Evolutionary conservation across 2,329 filamentous ascomycete species (phyloP), one percentile per base, ranked within the genome.

Genomic region (Coniochaeta sp.): DNA sequence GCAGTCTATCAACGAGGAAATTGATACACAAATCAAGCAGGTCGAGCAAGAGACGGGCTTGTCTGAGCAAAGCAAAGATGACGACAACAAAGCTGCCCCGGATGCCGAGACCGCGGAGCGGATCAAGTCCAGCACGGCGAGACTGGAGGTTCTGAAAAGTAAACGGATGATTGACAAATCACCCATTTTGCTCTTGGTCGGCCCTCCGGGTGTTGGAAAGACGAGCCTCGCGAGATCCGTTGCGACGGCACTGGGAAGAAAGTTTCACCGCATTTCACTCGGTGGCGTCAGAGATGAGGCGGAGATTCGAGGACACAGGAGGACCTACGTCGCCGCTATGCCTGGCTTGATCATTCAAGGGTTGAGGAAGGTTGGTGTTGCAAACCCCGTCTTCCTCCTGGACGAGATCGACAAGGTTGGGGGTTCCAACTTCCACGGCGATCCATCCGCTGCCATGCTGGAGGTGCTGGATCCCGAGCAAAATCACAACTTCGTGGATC

Each of bases 241-340:
- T 26, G 95, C 95, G 1, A 90, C 90, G 17, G 93, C 95, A 1
- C 81, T 99, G 12, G 93, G 93, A 17, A 87, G 95, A 64, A 96
- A 97, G 73, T 99, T 99, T 73, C 93, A 99, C 74, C 87, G 95
- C 54, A 97, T 99, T 67, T 98, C 95, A 3, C 86, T 99, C 4
- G 95, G 95, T 62, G 95, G 95, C 67, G 93, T 99, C 3, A 83
- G 95, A 59, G 95, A 99, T 69, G 95, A 99, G 73, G 95, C 95
- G 17, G 95, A 99, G 76, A 98, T 99, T 62, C 86, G 95, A 62
- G 95, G 95, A 11, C 95, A 99, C 74, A 85, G 95, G 60, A 84
- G 95, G 67, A 99, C 95, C 0, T 99, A 99, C 70, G 95, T 99
- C 61, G 95, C 95, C 24, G 95, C 95, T n/a, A 97, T 99, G 93